Evolutionary conservation across 2,329 filamentous ascomycete genomes (phyloP).

Genomic region (Penicillium sp.): DNA sequence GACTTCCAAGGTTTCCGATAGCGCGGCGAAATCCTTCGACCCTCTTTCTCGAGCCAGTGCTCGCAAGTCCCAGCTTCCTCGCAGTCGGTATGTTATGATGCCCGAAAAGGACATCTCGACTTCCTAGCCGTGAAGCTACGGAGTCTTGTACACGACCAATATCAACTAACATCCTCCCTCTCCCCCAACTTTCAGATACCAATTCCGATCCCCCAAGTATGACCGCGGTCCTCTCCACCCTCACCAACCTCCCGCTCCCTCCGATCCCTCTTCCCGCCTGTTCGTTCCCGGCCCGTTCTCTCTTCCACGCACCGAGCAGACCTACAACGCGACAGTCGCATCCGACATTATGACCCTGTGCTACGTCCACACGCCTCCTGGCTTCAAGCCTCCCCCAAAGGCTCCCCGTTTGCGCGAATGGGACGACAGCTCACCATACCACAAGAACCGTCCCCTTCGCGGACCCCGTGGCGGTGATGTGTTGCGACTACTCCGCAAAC

Average conservation of each 20-base stretch:
- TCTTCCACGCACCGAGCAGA: constrained; percentile 83
- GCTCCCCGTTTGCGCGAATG: constrained; percentile 76
- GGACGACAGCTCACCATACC: constrained; percentile 91
- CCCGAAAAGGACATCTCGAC: neutral
- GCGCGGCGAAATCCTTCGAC: constrained; percentile 54
- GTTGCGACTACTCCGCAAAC: constrained; percentile 55
- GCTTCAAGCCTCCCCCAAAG: constrained; percentile 63
- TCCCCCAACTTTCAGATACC: constrained; percentile 67
- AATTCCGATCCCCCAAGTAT: constrained; percentile 93
- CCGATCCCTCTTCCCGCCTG: constrained; percentile 83
- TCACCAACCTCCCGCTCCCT: constrained; percentile 82
- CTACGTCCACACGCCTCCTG: constrained; percentile 84
- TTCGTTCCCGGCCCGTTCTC: constrained; percentile 92
- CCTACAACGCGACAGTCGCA: constrained; percentile 83
- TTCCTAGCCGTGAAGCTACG: neutral
- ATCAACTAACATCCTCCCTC: constrained; percentile 11
- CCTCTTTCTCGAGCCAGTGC: constrained; percentile 52
- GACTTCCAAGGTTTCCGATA: constrained; percentile 40
- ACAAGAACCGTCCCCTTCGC: constrained; percentile 84
- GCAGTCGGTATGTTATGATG: constrained; percentile 54
- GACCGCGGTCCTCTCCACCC: constrained; percentile 92
- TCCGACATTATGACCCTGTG: constrained; percentile 86
- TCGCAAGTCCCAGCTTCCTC: constrained; percentile 51
- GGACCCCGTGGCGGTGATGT: constrained; percentile 78
- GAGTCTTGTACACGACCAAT: neutral